phyloP scores from a whole-genome alignment of 1,139 yeast species.

The Magnusiomyces fungicola region DNA sequence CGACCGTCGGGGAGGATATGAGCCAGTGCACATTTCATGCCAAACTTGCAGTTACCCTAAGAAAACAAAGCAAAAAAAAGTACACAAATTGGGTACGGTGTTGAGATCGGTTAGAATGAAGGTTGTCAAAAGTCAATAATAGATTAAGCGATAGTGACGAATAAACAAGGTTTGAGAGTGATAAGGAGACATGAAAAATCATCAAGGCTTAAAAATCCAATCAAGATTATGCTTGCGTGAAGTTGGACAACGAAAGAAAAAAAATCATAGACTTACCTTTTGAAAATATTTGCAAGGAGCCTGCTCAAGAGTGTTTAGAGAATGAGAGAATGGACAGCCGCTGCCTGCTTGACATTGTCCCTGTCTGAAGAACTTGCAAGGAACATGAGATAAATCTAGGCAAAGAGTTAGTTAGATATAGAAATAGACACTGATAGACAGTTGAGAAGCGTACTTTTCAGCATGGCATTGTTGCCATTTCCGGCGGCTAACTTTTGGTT shows the following conservation, averaged over 20 bases:
- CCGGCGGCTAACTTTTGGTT: not conserved
- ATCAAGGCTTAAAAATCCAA: too few species aligned
- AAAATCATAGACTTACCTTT: slow-evolving; percentile 33
- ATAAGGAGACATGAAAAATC: too few species aligned
- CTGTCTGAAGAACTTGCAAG: slow-evolving; percentile 85
- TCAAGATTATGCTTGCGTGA: too few species aligned
- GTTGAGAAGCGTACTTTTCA: slow-evolving; percentile 2
- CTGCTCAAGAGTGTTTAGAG: slow-evolving; percentile 55
- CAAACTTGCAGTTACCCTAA: slow-evolving; percentile 84
- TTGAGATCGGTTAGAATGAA: too few species aligned
- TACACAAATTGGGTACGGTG: too few species aligned
- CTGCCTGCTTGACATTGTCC: slow-evolving; percentile 93
- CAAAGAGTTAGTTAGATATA: not conserved
- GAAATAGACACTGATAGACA: not conserved
- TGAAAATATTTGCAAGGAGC: slow-evolving; percentile 90
- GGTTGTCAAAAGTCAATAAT: too few species aligned
- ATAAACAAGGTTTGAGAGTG: too few species aligned
- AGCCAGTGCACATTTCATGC: slow-evolving; percentile 86
- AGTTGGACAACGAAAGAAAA: too few species aligned
- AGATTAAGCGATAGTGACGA: not conserved
- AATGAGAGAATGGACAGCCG: slow-evolving; percentile 87
- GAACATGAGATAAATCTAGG: slow-evolving; percentile 72
- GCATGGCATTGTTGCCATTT: slow-evolving; percentile 3
- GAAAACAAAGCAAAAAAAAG: not conserved
- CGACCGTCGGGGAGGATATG: slow-evolving; percentile 86